phyloP scores from a whole-genome alignment of 2,329 filamentous ascomycete species.

The Allantophomopsis lycopodina region DNA sequence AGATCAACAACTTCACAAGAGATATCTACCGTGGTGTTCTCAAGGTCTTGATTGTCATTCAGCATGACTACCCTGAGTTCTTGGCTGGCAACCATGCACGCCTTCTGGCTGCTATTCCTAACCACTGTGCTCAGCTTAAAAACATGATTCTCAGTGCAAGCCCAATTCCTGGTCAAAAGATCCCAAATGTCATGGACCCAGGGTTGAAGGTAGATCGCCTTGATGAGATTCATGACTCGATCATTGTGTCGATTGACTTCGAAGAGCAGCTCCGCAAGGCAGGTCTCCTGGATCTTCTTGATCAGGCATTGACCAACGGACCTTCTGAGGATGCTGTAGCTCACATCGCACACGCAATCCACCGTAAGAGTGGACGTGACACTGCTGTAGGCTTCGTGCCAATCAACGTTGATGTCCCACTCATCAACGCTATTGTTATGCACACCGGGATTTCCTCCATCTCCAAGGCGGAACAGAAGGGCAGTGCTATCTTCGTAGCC shows the following conservation, averaged over 20 bases:
- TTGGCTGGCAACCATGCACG: constrained; percentile 74
- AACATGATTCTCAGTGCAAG: constrained; percentile 80
- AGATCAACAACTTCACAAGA: constrained; percentile 55
- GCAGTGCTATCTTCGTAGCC: constrained; percentile 48
- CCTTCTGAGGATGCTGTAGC: constrained; percentile 61
- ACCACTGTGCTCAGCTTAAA: constrained; percentile 73
- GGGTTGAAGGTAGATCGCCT: constrained; percentile 65
- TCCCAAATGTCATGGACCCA: constrained; percentile 58
- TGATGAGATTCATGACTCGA: constrained; percentile 58
- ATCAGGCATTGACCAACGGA: constrained; percentile 44
- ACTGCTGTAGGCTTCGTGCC: constrained; percentile 54
- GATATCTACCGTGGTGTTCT: constrained; percentile 76
- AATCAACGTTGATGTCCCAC: constrained; percentile 51
- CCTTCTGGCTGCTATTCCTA: constrained; percentile 69
- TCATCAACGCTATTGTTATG: constrained; percentile 73
- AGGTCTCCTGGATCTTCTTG: constrained; percentile 44
- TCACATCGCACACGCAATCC: constrained; percentile 62
- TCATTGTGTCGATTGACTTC: constrained; percentile 49
- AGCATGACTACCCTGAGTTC: constrained; percentile 93
- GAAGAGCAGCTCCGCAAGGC: constrained; percentile 32
- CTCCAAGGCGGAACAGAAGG: constrained; percentile 39
- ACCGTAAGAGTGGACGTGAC: constrained; percentile 39
- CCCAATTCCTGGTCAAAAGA: constrained; percentile 52
- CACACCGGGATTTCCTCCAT: constrained; percentile 68
- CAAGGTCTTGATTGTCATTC: constrained; percentile 71